Conservation (phyloP, 2,329 filamentous ascomycete genomes). For the Pseudogymnoascus sp. region DNA sequence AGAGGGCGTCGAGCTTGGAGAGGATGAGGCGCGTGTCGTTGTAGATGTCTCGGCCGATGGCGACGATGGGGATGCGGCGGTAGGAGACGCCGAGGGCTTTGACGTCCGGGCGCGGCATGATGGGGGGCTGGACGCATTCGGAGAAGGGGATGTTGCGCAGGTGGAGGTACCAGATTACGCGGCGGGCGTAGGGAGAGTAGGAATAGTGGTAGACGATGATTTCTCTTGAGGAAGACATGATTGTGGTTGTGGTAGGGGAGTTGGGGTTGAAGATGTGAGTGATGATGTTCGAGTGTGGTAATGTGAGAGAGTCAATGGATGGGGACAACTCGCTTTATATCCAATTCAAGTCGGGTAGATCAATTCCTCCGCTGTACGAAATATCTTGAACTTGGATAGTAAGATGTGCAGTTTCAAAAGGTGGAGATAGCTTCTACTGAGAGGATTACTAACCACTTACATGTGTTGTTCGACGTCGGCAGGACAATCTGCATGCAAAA, state of each 20-base stretch:
- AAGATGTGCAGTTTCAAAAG: not conserved
- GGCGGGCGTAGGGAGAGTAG: slow-evolving; percentile 54
- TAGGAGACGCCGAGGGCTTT: slow-evolving; percentile 52
- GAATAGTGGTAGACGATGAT: slow-evolving; percentile 59
- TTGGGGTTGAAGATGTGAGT: not conserved
- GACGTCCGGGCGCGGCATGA: slow-evolving; percentile 59
- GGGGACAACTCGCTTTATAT: not conserved
- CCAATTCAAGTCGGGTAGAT: not conserved
- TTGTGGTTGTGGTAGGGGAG: not conserved
- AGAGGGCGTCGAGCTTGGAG: slow-evolving; percentile 49
- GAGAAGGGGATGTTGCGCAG: slow-evolving; percentile 35
- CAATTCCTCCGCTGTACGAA: not conserved
- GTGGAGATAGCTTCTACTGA: not conserved
- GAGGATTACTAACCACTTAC: not conserved
- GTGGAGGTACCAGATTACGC: slow-evolving; percentile 58
- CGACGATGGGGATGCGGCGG: slow-evolving; percentile 59
- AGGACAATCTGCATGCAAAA: not conserved
- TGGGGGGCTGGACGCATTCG: slow-evolving; percentile 46
- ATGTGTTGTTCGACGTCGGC: not conserved
- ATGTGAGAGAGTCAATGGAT: not conserved
- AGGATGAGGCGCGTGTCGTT: slow-evolving; percentile 62
- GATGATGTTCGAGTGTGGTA: not conserved
- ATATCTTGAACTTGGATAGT: not conserved
- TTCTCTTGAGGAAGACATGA: slow-evolving; percentile 30
- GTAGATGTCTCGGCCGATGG: slow-evolving; percentile 60